These are phyloP conservation scores for Podospora conica DNA, from an alignment of 495 filamentous ascomycete genomes.

Conservation along the genomic window DNA sequence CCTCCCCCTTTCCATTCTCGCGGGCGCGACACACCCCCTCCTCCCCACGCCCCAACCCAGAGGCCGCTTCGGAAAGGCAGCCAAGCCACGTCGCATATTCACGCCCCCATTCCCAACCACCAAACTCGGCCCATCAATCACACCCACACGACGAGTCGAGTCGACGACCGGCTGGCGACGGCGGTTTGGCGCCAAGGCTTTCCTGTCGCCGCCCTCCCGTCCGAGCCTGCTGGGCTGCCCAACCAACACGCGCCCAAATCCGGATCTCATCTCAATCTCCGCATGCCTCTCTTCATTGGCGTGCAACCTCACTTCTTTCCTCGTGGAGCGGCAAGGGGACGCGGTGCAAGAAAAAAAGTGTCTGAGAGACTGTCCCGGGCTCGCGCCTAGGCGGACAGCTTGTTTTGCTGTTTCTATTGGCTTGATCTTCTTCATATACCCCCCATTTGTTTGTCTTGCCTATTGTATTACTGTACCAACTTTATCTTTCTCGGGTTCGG, in stretches of 20 bases:
- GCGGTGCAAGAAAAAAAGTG: background rate
- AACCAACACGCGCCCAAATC: background rate
- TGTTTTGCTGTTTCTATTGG: background rate
- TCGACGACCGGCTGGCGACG: background rate
- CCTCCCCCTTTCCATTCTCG: background rate
- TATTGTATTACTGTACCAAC: constrained; percentile 6
- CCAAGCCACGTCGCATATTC: background rate
- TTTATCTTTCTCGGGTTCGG: constrained; percentile 2
- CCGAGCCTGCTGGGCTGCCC: background rate
- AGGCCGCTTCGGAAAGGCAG: background rate
- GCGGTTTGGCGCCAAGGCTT: background rate
- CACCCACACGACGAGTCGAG: background rate
- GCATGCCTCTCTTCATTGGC: background rate
- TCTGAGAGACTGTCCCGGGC: background rate
- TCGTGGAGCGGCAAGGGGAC: background rate
- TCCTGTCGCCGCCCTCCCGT: background rate
- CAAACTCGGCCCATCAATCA: background rate
- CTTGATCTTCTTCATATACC: constrained; percentile 7
- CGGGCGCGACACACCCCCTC: background rate
- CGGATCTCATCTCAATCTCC: background rate
- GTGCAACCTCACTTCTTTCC: background rate
- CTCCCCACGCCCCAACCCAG: background rate
- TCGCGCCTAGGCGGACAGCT: background rate
- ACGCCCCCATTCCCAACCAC: background rate
- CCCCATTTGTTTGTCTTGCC: constrained; percentile 3